Evolutionary conservation across 2,329 filamentous ascomycete species (phyloP), one percentile per base, ranked within the genome.

Genomic region (Trichoderma koningiopsis): DNA sequence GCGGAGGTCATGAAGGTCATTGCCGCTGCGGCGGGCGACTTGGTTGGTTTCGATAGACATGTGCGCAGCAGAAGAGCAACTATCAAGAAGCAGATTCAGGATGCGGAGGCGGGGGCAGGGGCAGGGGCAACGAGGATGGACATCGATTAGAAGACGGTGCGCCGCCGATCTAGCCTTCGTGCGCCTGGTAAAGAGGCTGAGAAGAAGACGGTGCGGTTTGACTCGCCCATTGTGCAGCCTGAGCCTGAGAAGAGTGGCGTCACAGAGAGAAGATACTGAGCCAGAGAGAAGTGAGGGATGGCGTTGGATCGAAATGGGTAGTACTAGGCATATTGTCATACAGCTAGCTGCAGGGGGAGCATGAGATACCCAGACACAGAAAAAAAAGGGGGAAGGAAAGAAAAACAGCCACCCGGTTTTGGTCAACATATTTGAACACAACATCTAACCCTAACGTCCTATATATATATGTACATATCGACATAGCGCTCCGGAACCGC

Each of bases 381-480:
- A 47, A 22, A 49, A 27, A 43, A 53, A 8, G 24, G 43, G 13
- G 4, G 43, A 16, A 11, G 14, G 16, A 55, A 33, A 35, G 24
- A 13, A 24, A 13, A 29, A 65, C 58, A 22, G 14, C 29, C 35
- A 60, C 33, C 37, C 16, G 37, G 27, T 59, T 68, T 59, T 68
- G 69, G 58, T 63, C 52, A 75, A 72, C 73, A 75, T 76, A 77
- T 78, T 74, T 72, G 69, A 37, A 57, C 70, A 52, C 71, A 43
- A 19, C 53, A 57, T 58, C 66, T 70, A 55, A 33, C 57, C 40
- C 73, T 69, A 68, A 75, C 75, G 72, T 79, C 75, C 73, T 80
- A 80, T 80, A 80, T 43, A 43, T 81, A 43, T 81, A 81, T 81
- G 75, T 81, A 81, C 80, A 81, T 76, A 71, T 71, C 71, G 74